Evolutionary conservation across 164 flowering plant species (phyloP).

Genomic region (Aristolochia californica): DNA sequence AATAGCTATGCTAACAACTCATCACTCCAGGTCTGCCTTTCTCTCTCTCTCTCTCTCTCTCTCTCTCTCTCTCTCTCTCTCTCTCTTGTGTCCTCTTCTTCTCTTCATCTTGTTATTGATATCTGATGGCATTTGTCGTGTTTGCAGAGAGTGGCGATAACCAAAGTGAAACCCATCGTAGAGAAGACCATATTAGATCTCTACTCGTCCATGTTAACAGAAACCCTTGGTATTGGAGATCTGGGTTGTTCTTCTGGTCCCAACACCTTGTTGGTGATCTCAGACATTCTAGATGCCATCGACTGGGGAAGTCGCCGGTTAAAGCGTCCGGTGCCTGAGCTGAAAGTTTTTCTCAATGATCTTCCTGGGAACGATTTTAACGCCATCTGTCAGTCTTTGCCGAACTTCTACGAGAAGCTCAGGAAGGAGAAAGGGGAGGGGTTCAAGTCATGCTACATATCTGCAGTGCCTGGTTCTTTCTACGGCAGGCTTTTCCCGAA

Average conservation of each 20-base stretch:
- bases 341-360: slow-evolving; percentile 42
- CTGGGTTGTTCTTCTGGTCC: slow-evolving; percentile 35
- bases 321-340: slow-evolving; percentile 22
- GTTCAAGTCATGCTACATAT: slow-evolving; percentile 25
- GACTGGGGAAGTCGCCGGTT: slow-evolving; percentile 5
- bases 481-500: slow-evolving; percentile 45
- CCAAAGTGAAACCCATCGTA: slow-evolving; percentile 13
- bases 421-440: slow-evolving; percentile 15
- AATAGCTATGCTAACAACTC: slow-evolving; percentile 10
- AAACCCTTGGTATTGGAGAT: slow-evolving; percentile 3
- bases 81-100: too few species aligned
- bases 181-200: slow-evolving; percentile 27
- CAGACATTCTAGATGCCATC: slow-evolving; percentile 23
- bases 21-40: not conserved
- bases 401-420: slow-evolving; percentile 18
- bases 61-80: not conserved
- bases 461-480: slow-evolving; percentile 53
- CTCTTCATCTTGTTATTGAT: too few species aligned
- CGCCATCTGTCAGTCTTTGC: slow-evolving; percentile 32
- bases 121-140: too few species aligned
- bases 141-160: not conserved
- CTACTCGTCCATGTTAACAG: slow-evolving; percentile 10
- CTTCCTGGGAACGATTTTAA: slow-evolving; percentile 69
- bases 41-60: not conserved
- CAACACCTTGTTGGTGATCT: slow-evolving; percentile 35